Base-by-base conservation (phyloP, 257 asterid genomes). In the Ilex aquifolium region DNA sequence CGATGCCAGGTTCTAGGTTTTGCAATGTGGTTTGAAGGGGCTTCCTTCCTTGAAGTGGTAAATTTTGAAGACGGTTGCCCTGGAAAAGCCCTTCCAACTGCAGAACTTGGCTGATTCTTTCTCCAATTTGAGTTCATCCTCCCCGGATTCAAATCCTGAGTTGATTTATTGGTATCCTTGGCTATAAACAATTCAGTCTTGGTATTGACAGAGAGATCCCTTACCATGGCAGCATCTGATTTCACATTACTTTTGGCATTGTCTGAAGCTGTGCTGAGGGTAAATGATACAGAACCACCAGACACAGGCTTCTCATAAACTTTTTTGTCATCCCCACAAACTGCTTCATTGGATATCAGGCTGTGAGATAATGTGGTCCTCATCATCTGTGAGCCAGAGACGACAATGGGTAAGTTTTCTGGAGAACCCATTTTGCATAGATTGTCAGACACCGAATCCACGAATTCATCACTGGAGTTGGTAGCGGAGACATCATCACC, bases 1-100 rank as follows among this genome's bases (percentile, higher is more conserved):
- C 97, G 88, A 80, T 57, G 77, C 98, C 98, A 92, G 7, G 97
- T 92, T 76, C 88, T 83, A 73, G 97, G 77, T 60, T 77, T 82
- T 63, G 81, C 56, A 76, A 68, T 74, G 73, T 75, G 83, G 75
- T 66, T 66, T 15, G 79, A 65, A 48, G 69, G 70, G 59, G 71
- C 65, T 63, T 57, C 65, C 48, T 78, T 79, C 74, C 68, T 70
- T 50, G 77, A 56, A 65, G 75, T 67, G 69, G 72, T 63, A 64
- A 49, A 53, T 59, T 64, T 78, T 56, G 31, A 16, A 50, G 87
- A 74, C 44, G 72, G 72, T 48, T 59, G 67, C 60, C 76, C 63
- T 53, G 88, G 67, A 70, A 74, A 58, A 74, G 51, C 79, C 54
- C 71, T 82, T 62, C 76, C 66, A 56, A 55, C 67, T 58, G 80